Percentiles rank a stretch among this genome's conserved stretches.
Conservation (phyloP, 306 rosid genomes). For the Lagenaria siceraria region DNA sequence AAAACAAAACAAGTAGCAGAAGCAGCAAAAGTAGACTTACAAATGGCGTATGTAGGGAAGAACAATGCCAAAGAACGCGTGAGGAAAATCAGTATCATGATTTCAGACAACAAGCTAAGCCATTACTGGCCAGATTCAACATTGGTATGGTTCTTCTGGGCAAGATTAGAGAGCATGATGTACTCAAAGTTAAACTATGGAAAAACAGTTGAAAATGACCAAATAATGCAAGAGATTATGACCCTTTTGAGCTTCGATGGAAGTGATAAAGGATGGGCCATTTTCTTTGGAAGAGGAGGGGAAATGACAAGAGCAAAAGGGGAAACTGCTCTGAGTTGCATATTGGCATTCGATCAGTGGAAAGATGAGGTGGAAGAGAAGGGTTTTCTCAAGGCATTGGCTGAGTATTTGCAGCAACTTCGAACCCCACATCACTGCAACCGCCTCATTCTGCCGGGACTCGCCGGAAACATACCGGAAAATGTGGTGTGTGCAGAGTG, state of each 20-base stretch:
- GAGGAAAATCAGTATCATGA: conserved; percentile 23
- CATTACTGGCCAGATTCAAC: conserved; percentile 34
- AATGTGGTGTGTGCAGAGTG: conserved; percentile 76
- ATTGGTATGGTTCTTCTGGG: conserved; percentile 77
- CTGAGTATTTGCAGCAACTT: conserved; percentile 14
- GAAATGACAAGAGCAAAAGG: conserved; percentile 68
- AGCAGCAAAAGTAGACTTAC: conserved; percentile 24
- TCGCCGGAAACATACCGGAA: conserved; percentile 47
- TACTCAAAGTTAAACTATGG: conserved; percentile 47
- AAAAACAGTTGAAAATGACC: conserved; percentile 38
- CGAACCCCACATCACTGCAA: conserved; percentile 61
- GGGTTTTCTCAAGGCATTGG: conserved; percentile 37
- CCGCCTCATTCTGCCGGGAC: conserved; percentile 63
- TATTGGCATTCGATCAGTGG: conserved; percentile 37
- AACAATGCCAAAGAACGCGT: conserved; percentile 50
- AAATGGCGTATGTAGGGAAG: conserved; percentile 61
- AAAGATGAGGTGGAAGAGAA: neutral
- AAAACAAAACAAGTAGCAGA: conserved; percentile 29
- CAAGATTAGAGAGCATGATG: conserved; percentile 72
- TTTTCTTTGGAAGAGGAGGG: conserved; percentile 32
- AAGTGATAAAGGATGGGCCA: conserved; percentile 69
- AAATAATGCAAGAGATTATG: conserved; percentile 55
- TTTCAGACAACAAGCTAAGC: conserved; percentile 28
- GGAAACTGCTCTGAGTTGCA: conserved; percentile 21
- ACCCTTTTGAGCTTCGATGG: conserved; percentile 68